phyloP scores from a whole-genome alignment of 257 asterid genomes.

The Solanum pinnatisectum region DNA sequence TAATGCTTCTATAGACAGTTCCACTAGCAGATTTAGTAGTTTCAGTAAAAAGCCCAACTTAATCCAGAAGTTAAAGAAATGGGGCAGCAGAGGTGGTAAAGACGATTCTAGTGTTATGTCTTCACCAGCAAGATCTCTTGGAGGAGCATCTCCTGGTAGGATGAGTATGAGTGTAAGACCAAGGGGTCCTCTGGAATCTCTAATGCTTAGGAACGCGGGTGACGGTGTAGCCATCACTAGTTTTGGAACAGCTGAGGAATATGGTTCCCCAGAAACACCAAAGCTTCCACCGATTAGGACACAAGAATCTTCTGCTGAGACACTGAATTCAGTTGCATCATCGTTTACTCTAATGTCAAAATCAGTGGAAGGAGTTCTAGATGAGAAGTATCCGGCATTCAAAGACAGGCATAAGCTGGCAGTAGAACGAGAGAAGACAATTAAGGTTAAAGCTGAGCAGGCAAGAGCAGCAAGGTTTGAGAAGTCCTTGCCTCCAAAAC shows the following conservation, averaged over 20 bases:
- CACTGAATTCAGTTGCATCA: conserved; percentile 51
- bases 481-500: conserved; percentile 73
- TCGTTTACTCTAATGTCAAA: conserved; percentile 84
- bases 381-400: conserved; percentile 80
- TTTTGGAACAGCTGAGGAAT: conserved; percentile 62
- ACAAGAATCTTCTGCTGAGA: conserved; percentile 16
- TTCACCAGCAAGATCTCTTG: conserved; percentile 73
- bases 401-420: conserved; percentile 94
- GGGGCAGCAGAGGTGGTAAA: conserved; percentile 65
- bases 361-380: conserved; percentile 83
- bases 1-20: conserved; percentile 60
- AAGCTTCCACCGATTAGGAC: conserved; percentile 15
- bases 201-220: conserved; percentile 79
- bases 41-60: conserved; percentile 65
- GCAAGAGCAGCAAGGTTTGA: conserved; percentile 81
- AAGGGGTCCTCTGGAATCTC: conserved; percentile 74
- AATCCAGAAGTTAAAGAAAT: conserved; percentile 78
- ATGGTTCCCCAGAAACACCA: conserved; percentile 50
- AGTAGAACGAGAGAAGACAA: conserved; percentile 66
- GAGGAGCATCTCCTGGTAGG: conserved; percentile 63
- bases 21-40: conserved; percentile 57
- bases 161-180: conserved; percentile 33
- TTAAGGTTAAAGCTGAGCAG: conserved; percentile 80
- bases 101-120: conserved; percentile 61
- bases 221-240: conserved; percentile 68